Base-by-base conservation (phyloP, 148 eudicot genomes). In the Chenopodium quinoa region DNA sequence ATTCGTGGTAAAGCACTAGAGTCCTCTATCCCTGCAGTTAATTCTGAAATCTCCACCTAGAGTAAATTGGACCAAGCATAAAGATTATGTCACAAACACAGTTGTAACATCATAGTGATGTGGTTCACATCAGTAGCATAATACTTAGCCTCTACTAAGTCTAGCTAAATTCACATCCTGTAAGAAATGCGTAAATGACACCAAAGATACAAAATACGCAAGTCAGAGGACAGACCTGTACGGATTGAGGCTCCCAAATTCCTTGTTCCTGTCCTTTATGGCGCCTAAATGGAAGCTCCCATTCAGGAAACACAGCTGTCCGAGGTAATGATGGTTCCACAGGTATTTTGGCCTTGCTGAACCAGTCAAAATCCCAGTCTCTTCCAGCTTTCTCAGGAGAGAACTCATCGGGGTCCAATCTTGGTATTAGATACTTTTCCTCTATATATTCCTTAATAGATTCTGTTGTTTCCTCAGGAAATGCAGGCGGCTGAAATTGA, bases 351-450 rank as follows among this genome's bases (percentile, higher is more conserved):
- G 95, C 93, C 86, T 88, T 89, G 70, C 83, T 90, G 73, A 96
- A 96, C 99, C 99, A 96, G 88, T 96, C 97, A 79, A 96, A 96
- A 25, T 96, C 95, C 99, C 98, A 96, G 69, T 90, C 90, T 81
- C 88, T 91, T 83, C 99, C 99, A 81, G 89, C 91, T 81, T 90
- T 92, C 73, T 93, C 94, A 3, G 95, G 90, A 71, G 97, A 89
- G 85, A 93, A 96, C 73, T 91, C 98, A 84, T 93, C 97, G 50
- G 90, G 81, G 77, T 96, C 99, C 87, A 96, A 83, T 82, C 90
- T 89, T 40, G 98, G 98, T n/a, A 87, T 78, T 50, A 96, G 88
- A 85, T 92, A 90, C 78, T 90, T 92, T 71, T 92, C 97, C 87
- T 92, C 89, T 77, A 96, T 89, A 78, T 84, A 90, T 65, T 85